phyloP scores from a whole-genome alignment of 1,284 basidiomycete species.

The Wolfiporia cocos region DNA sequence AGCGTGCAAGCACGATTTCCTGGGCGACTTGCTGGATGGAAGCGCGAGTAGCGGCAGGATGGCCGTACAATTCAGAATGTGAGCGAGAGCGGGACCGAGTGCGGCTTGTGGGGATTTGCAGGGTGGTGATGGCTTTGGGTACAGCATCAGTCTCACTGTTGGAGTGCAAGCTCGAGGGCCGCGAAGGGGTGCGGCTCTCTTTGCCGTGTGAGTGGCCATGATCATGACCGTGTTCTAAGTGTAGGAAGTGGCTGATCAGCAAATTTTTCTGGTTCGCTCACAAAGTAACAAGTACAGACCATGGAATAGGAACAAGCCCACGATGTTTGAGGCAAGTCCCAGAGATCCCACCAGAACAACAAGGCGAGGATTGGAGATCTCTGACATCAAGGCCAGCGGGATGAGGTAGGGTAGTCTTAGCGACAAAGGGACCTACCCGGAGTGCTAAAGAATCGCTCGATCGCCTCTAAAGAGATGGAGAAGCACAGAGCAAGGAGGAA shows the following conservation, averaged over 20 bases:
- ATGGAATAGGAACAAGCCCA: slow-evolving; percentile 94
- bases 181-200: slow-evolving; percentile 17
- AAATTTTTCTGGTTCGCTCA: no score
- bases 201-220: slow-evolving; percentile 41
- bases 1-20: slow-evolving; percentile 61
- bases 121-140: slow-evolving; percentile 13
- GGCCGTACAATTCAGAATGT: slow-evolving; percentile 60
- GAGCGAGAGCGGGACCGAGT: slow-evolving; percentile 43
- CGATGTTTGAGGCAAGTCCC: slow-evolving; percentile 88
- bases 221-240: slow-evolving; percentile 60
- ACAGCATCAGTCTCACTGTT: slow-evolving; percentile 13
- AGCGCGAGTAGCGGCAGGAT: slow-evolving; percentile 87
- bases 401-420: no score
- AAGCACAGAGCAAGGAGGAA: slow-evolving; percentile 96
- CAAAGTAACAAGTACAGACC: slow-evolving; percentile 42
- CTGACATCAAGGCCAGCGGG: slow-evolving; percentile 37
- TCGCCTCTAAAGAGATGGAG: slow-evolving; percentile 90
- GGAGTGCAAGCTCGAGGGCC: slow-evolving; percentile 21
- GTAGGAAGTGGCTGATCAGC: not conserved
- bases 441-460: slow-evolving; percentile 83
- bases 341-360: slow-evolving; percentile 89
- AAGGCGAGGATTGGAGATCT: slow-evolving; percentile 84
- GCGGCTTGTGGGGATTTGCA: slow-evolving; percentile 10
- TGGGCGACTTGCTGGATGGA: slow-evolving; percentile 85
- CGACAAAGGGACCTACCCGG: slow-evolving; percentile 59